Evolutionary conservation across 2,329 filamentous ascomycete genomes (phyloP).

Genomic region (Drechslerella dactyloides): DNA sequence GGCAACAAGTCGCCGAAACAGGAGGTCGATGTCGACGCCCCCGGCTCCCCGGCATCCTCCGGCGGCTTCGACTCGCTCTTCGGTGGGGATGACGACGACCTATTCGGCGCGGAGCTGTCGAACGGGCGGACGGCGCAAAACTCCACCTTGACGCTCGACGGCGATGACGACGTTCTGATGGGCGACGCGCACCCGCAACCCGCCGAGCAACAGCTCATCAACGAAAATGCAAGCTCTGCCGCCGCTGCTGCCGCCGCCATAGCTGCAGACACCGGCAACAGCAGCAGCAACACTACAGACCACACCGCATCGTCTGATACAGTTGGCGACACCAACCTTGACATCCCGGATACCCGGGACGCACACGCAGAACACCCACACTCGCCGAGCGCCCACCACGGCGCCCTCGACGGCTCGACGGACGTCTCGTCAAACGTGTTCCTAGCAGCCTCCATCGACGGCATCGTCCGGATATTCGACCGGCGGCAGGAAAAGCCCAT

Average conservation of each 20-base stretch:
- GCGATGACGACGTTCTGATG: slow-evolving; percentile 57
- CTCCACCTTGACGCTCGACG: slow-evolving; percentile 51
- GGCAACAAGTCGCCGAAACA: slow-evolving; percentile 40
- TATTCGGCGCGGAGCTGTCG: slow-evolving; percentile 77
- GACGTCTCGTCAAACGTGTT: slow-evolving; percentile 76
- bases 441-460: slow-evolving; percentile 85
- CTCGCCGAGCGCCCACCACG: slow-evolving; percentile 57
- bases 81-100: slow-evolving; percentile 77
- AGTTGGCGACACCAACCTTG: slow-evolving; percentile 60
- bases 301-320: slow-evolving; percentile 54
- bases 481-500: slow-evolving; percentile 75
- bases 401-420: slow-evolving; percentile 56
- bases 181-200: slow-evolving; percentile 27
- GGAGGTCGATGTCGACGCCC: slow-evolving; percentile 53
- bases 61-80: slow-evolving; percentile 75
- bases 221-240: slow-evolving; percentile 33
- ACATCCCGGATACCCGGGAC: slow-evolving; percentile 53
- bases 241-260: background rate
- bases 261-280: slow-evolving; percentile 13
- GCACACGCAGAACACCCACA: slow-evolving; percentile 52
- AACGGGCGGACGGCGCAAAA: slow-evolving; percentile 61
- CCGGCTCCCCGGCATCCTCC: slow-evolving; percentile 53
- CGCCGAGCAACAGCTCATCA: slow-evolving; percentile 46
- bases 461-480: slow-evolving; percentile 92
- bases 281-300: slow-evolving; percentile 36